Evolutionary conservation across 768 basidiomycete species (phyloP).

Genomic region (Podaxis sp.): DNA sequence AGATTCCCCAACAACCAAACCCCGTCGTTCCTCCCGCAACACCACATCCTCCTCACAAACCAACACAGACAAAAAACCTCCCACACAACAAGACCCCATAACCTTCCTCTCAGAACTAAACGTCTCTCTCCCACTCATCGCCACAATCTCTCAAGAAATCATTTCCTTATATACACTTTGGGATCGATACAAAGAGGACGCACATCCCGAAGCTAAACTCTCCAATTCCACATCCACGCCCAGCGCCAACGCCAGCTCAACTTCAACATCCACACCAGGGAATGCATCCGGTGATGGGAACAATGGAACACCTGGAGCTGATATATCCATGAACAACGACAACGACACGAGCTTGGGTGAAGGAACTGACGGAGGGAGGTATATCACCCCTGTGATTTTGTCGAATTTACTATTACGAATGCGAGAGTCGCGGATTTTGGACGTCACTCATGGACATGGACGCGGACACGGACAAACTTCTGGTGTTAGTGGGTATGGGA

Average conservation of each 20-base stretch:
- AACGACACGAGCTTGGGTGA: not conserved
- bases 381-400: conserved; percentile 59
- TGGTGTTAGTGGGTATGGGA: not conserved
- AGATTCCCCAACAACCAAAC: conserved; percentile 36
- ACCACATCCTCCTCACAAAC: conserved; percentile 26
- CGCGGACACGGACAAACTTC: not conserved
- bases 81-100: conserved; percentile 64
- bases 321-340: not conserved
- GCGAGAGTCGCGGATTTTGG: conserved; percentile 63
- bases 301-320: too few relatives aligned
- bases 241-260: not conserved
- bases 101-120: conserved; percentile 85
- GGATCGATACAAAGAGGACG: conserved; percentile 78
- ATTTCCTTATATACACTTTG: conserved; percentile 87
- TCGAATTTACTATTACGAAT: conserved; percentile 59
- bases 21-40: conserved; percentile 58
- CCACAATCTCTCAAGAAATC: conserved; percentile 89
- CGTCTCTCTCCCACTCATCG: conserved; percentile 78
- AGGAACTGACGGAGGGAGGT: not conserved
- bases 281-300: not conserved
- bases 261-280: not conserved
- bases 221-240: conserved; percentile 21
- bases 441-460: conserved; percentile 33
- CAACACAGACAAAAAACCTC: conserved; percentile 32
- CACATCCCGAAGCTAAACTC: conserved; percentile 33